Percentiles rank a stretch among this genome's conserved stretches.
Evolutionary conservation across 1,284 basidiomycete species (phyloP).

Genomic region (Rhodotorula sp.): DNA sequence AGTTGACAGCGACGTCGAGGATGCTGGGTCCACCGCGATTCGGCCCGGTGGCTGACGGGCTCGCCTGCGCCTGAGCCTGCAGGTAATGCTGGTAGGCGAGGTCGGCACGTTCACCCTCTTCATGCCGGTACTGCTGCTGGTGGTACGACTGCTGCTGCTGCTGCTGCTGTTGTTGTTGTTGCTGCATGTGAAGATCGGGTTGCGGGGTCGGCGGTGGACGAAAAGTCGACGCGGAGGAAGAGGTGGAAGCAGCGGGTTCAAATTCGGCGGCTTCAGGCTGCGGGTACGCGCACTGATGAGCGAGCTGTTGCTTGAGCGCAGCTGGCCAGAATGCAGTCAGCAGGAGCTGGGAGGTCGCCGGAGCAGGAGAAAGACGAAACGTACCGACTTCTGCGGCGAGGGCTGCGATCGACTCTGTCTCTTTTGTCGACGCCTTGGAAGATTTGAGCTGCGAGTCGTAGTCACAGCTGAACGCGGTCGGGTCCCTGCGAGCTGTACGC

Average conservation of each 20-base stretch:
- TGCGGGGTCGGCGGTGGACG: background rate
- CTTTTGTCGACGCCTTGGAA: background rate
- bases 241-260: background rate
- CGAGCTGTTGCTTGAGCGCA: constrained; percentile 13
- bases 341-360: too few species aligned
- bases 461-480: constrained; percentile 4
- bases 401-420: background rate
- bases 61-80: background rate
- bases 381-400: constrained; percentile 13
- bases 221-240: background rate
- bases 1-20: constrained; percentile 4
- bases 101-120: too few species aligned
- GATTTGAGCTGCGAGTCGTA: constrained; percentile 5
- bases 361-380: background rate
- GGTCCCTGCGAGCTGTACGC: constrained; percentile 2
- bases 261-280: background rate
- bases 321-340: background rate
- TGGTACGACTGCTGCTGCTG: background rate
- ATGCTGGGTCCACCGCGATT: background rate
- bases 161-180: background rate
- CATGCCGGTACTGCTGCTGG: background rate
- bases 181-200: background rate
- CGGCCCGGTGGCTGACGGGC: background rate
- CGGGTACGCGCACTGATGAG: background rate
- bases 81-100: background rate